Percentiles rank a stretch among this genome's conserved stretches.
phyloP scores from a whole-genome alignment of 345 rosid species.

The Passiflora organensis region DNA sequence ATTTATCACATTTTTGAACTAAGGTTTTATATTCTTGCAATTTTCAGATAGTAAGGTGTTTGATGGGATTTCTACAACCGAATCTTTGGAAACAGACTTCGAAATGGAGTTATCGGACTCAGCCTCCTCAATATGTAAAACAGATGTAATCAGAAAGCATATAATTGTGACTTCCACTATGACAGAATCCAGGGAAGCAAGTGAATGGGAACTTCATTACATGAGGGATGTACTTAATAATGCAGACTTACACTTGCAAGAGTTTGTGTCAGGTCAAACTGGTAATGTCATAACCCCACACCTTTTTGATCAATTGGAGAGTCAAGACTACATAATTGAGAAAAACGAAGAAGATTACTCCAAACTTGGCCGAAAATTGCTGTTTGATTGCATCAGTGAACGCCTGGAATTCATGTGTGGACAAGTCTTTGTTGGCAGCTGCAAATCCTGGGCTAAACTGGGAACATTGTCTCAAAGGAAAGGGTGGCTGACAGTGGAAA shows the following conservation, averaged over 20 bases:
- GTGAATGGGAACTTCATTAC: conserved; percentile 56
- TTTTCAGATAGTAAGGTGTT: conserved; percentile 26
- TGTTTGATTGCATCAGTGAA: conserved; percentile 56
- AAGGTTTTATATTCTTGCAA: not conserved
- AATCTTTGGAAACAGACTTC: conserved; percentile 15
- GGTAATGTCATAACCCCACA: conserved; percentile 28
- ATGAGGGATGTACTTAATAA: conserved; percentile 39
- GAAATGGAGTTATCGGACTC: conserved; percentile 36
- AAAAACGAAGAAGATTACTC: conserved; percentile 30
- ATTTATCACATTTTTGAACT: not conserved
- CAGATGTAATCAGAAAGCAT: conserved; percentile 16
- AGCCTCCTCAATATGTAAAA: conserved; percentile 34
- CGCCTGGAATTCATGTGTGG: conserved; percentile 34
- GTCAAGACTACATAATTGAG: conserved; percentile 12
- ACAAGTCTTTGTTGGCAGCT: conserved; percentile 39
- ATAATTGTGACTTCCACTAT: conserved; percentile 17
- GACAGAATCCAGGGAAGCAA: conserved; percentile 20
- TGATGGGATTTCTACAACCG: conserved; percentile 5
- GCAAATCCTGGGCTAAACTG: conserved; percentile 39
- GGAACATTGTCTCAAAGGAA: conserved; percentile 29
- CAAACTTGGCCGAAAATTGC: conserved; percentile 42
- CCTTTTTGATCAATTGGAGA: conserved; percentile 52
- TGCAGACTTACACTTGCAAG: conserved; percentile 38
- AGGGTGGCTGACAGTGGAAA: conserved; percentile 54
- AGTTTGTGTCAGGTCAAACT: conserved; percentile 38